Evolutionary conservation across 1,284 basidiomycete species (phyloP).

Genomic region (Tilletia indica): DNA sequence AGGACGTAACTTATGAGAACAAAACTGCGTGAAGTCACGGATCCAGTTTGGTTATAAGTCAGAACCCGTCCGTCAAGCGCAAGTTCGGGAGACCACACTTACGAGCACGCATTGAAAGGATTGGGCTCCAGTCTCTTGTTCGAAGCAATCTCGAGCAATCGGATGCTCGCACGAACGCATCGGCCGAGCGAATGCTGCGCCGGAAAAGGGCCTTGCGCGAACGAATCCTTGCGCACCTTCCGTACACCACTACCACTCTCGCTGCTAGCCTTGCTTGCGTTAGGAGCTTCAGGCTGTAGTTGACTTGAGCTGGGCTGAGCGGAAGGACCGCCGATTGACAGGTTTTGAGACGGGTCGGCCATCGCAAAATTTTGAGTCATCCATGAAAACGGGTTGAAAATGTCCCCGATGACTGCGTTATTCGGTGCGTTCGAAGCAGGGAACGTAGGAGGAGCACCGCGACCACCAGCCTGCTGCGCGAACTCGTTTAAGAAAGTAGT

Average conservation of each 20-base stretch:
- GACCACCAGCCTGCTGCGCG: not conserved
- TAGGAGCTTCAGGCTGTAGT: no score
- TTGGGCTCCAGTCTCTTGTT: slow-evolving; percentile 30
- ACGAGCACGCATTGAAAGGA: slow-evolving; percentile 46
- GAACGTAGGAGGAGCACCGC: not conserved
- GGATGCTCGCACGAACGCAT: slow-evolving; percentile 45
- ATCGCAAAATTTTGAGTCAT: not conserved
- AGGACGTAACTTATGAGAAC: slow-evolving; percentile 49
- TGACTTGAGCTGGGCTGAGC: not conserved
- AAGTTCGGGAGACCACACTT: not conserved
- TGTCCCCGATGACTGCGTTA: slow-evolving; percentile 19
- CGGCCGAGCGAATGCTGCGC: slow-evolving; percentile 40
- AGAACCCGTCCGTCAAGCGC: not conserved
- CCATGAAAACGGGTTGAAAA: slow-evolving; percentile 12
- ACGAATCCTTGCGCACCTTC: slow-evolving; percentile 34
- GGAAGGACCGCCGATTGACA: not conserved
- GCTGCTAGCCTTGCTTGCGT: not conserved
- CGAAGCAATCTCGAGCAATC: slow-evolving; percentile 41
- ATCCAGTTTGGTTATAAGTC: not conserved
- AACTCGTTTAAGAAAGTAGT: slow-evolving; percentile 26
- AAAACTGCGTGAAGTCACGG: slow-evolving; percentile 23
- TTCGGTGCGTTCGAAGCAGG: slow-evolving; percentile 11
- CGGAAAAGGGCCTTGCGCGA: slow-evolving; percentile 44
- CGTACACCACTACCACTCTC: not conserved
- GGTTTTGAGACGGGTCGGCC: not conserved